These are phyloP conservation scores for Verticillium longisporum DNA, from an alignment of 2,329 filamentous ascomycete species.

Conservation along the genomic window DNA sequence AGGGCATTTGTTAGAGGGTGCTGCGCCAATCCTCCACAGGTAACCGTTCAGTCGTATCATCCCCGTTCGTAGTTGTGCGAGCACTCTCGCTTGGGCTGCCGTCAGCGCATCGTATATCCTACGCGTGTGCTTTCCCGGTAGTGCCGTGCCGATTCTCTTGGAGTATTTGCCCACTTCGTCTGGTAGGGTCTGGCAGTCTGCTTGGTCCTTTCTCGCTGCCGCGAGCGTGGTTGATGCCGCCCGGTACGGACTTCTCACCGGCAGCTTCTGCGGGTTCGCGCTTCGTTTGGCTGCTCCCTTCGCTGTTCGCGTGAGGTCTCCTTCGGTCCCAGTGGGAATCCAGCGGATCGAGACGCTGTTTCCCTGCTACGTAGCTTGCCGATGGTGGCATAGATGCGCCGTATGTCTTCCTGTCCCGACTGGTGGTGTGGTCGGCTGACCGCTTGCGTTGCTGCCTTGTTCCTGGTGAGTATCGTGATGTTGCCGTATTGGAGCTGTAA, in stretches of 20 bases:
- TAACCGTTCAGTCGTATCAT: conserved; percentile 13
- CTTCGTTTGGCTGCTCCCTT: background rate
- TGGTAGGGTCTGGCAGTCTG: conserved; percentile 3
- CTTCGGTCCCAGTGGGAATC: background rate
- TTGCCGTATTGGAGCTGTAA: background rate
- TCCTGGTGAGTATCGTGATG: background rate
- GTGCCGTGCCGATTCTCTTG: conserved; percentile 11
- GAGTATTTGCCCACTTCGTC: conserved; percentile 9
- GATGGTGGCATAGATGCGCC: background rate
- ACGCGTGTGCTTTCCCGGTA: conserved; percentile 12
- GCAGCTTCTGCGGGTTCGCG: background rate
- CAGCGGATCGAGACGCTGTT: background rate
- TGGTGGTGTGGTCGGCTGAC: background rate
- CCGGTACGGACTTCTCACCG: background rate
- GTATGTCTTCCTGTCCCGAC: background rate
- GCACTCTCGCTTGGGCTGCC: conserved; percentile 12
- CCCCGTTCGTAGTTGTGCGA: conserved; percentile 12
- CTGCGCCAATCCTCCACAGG: conserved; percentile 5
- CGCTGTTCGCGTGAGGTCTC: background rate
- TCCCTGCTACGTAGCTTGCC: background rate
- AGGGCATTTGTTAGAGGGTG: conserved; percentile 4
- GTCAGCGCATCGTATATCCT: conserved; percentile 12
- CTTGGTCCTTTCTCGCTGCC: background rate
- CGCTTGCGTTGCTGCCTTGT: background rate
- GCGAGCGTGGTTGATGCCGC: background rate